These are phyloP conservation scores for Malassezia japonica DNA, from an alignment of 1,284 basidiomycete genomes.

Conservation along the genomic window DNA sequence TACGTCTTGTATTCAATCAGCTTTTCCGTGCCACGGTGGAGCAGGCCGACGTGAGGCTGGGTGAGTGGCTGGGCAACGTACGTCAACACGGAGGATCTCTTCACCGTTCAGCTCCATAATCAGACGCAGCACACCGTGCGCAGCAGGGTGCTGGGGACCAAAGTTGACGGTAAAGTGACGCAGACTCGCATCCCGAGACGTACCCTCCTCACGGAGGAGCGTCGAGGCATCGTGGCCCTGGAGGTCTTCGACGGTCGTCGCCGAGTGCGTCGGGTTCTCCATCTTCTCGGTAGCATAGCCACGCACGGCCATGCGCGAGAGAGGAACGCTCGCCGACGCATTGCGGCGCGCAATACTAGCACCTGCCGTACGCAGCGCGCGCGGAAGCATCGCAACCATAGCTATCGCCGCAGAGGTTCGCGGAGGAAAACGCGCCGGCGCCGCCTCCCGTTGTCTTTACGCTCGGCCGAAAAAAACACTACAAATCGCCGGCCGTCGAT, in stretches of 20 bases:
- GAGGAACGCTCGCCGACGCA: conserved; percentile 1
- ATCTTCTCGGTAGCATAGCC: conserved; percentile 8
- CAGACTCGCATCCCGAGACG: conserved; percentile 68
- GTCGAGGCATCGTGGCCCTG: conserved; percentile 67
- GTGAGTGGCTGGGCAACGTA: conserved; percentile 14
- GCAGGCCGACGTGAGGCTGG: conserved; percentile 76
- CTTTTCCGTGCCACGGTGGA: conserved; percentile 96
- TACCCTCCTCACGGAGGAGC: conserved; percentile 65
- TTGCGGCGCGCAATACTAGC: conserved; percentile 6
- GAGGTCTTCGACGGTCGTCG: conserved; percentile 50
- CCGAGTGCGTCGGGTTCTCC: conserved; percentile 16
- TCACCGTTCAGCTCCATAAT: conserved; percentile 97
- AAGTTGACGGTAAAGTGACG: conserved; percentile 51
- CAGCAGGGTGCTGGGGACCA: conserved; percentile 83
- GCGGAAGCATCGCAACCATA: conserved; percentile 16
- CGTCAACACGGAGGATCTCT: conserved; percentile 48
- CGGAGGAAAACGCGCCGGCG: neutral
- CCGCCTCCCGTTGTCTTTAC: conserved; percentile 2
- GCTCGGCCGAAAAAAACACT: conserved; percentile 11
- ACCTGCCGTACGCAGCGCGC: conserved; percentile 12
- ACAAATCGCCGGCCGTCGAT: neutral
- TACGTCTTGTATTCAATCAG: conserved; percentile 99
- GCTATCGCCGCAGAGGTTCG: neutral
- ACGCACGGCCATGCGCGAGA: conserved; percentile 6
- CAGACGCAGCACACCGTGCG: conserved; percentile 93